These are phyloP conservation scores for Cordyceps javanica DNA, from an alignment of 2,329 filamentous ascomycete genomes.

Conservation along the genomic window DNA sequence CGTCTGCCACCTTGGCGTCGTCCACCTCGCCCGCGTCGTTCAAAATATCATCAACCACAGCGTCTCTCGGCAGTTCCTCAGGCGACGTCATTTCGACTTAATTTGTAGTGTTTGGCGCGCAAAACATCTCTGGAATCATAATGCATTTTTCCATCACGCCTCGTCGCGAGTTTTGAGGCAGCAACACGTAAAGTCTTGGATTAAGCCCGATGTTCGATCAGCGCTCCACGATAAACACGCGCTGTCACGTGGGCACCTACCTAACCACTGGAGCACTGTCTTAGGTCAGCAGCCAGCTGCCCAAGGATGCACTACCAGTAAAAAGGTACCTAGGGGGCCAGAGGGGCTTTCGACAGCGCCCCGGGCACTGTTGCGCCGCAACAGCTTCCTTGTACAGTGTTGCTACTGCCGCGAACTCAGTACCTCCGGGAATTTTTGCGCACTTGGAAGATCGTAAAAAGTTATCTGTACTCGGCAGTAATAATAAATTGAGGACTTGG, in stretches of 20 bases:
- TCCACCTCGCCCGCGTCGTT: conserved; percentile 5
- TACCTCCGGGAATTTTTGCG: no score
- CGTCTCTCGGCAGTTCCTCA: not conserved
- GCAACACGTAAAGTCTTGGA: not conserved
- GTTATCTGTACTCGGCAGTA: no score
- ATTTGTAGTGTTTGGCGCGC: not conserved
- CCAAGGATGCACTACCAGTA: no score
- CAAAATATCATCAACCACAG: not conserved
- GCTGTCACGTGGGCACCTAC: conserved; percentile 14
- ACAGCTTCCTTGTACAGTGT: no score
- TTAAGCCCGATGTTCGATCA: not conserved
- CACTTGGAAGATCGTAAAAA: no score
- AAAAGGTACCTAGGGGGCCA: no score
- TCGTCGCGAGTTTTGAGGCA: not conserved
- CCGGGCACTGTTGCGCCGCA: no score
- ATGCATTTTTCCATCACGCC: conserved; percentile 2
- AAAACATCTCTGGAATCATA: not conserved
- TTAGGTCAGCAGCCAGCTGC: not conserved
- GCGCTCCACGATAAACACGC: conserved; percentile 5
- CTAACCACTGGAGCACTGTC: not conserved
- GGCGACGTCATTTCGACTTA: not conserved
- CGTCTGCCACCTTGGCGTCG: conserved; percentile 9
- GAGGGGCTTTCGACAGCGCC: no score
- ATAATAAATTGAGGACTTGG: no score
- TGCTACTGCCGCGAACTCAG: no score